Percentiles rank a stretch among this genome's conserved stretches.
phyloP scores from a whole-genome alignment of 2,329 filamentous ascomycete genomes.

The Celoporthe dispersa region DNA sequence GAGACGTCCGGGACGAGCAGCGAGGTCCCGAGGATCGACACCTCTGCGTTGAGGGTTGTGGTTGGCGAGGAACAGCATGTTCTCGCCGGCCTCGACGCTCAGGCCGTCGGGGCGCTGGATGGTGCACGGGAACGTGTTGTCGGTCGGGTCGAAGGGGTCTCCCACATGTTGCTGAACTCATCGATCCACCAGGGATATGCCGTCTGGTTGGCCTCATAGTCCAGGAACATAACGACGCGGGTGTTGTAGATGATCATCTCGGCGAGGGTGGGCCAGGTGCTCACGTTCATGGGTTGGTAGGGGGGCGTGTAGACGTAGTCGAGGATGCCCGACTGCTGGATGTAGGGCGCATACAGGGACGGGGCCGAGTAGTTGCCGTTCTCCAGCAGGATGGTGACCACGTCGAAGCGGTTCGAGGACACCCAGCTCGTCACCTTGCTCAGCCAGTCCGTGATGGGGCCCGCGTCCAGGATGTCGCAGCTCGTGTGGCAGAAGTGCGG shows the following conservation, averaged over 20 bases:
- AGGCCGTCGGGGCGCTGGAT: conserved; percentile 71
- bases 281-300: conserved; percentile 66
- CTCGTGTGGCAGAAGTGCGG: conserved; percentile 84
- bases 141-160: conserved; percentile 78
- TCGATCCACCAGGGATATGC: conserved; percentile 83
- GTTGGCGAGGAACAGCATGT: conserved; percentile 81
- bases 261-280: conserved; percentile 83
- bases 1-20: conserved; percentile 75
- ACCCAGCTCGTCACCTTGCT: conserved; percentile 74
- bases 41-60: conserved; percentile 87
- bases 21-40: conserved; percentile 66
- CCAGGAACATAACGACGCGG: conserved; percentile 80
- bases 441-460: conserved; percentile 77
- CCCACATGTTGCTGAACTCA: conserved; percentile 87
- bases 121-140: conserved; percentile 73
- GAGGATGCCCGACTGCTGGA: conserved; percentile 72
- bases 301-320: conserved; percentile 76
- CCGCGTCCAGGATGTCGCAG: conserved; percentile 81
- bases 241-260: conserved; percentile 74
- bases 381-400: conserved; percentile 83
- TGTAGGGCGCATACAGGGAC: conserved; percentile 67
- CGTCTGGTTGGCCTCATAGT: conserved; percentile 81
- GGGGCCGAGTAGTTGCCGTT: conserved; percentile 76
- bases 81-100: conserved; percentile 52
- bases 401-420: conserved; percentile 76